Conservation (phyloP, 2,329 filamentous ascomycete species). For the Diaporthe vaccinii region DNA sequence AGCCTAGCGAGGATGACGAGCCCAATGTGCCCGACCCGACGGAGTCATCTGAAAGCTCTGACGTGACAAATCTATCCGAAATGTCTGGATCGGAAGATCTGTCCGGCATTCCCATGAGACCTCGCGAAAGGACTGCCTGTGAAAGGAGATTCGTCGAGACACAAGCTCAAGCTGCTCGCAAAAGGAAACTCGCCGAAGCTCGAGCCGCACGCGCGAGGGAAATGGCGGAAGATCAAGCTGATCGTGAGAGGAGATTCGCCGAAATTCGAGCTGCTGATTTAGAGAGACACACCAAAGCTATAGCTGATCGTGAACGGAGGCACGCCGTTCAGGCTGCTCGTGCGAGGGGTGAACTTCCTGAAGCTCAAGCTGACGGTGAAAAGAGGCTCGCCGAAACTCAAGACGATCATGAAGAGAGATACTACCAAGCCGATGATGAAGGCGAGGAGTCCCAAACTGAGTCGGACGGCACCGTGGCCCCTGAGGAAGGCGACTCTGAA, state of each 20-base stretch:
- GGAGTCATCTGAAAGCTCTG: neutral
- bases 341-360: neutral
- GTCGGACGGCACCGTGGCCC: too few relatives aligned
- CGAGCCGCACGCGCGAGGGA: neutral
- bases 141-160: neutral
- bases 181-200: neutral
- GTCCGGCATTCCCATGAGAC: neutral
- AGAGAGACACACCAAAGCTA: neutral
- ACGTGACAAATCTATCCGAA: neutral
- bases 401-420: neutral
- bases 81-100: neutral
- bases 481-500: neutral
- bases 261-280: too few relatives aligned
- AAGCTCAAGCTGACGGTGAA: neutral
- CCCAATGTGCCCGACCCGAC: neutral
- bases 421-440: neutral
- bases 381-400: neutral
- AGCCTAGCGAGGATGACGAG: neutral
- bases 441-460: neutral
- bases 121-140: neutral
- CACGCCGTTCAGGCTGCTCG: neutral
- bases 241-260: neutral
- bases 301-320: too few relatives aligned
- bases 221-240: neutral
- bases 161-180: too few relatives aligned